phyloP scores from a whole-genome alignment of 345 rosid genomes.

The Sisymbrium irio region DNA sequence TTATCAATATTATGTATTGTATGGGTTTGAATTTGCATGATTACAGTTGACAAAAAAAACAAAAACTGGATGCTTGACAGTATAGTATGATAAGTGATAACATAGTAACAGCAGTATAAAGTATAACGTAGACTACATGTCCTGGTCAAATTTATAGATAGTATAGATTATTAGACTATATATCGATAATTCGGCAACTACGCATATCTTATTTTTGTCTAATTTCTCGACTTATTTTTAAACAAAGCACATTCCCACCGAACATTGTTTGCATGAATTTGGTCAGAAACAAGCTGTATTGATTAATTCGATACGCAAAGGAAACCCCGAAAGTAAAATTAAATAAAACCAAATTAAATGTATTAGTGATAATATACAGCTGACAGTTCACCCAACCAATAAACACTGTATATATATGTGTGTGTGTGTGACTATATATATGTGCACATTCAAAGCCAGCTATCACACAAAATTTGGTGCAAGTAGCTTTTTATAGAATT shows the following conservation, averaged over 20 bases:
- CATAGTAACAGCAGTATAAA: too few relatives aligned
- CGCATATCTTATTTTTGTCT: neutral
- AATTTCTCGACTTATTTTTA: neutral
- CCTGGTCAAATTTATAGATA: too few relatives aligned
- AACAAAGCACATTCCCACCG: neutral
- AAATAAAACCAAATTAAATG: conserved; percentile 12
- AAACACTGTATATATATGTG: neutral
- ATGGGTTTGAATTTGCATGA: neutral
- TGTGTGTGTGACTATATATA: neutral
- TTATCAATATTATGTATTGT: neutral
- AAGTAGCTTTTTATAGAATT: conserved; percentile 1
- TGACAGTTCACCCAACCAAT: conserved; percentile 45
- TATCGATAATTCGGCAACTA: neutral
- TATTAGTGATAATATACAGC: conserved; percentile 23
- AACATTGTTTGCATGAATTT: conserved; percentile 15
- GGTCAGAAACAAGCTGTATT: conserved; percentile 20
- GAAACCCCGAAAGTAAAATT: conserved; percentile 31
- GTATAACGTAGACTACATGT: neutral
- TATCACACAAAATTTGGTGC: conserved; percentile 18
- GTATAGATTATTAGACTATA: too few relatives aligned
- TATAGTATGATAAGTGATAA: too few relatives aligned
- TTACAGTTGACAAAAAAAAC: too few relatives aligned
- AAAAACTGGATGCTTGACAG: too few relatives aligned
- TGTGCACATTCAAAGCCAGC: conserved; percentile 6
- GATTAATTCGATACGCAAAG: conserved; percentile 65